Base-by-base conservation (phyloP, 192 early-diverging fungal genomes). In the Backusella sp. region DNA sequence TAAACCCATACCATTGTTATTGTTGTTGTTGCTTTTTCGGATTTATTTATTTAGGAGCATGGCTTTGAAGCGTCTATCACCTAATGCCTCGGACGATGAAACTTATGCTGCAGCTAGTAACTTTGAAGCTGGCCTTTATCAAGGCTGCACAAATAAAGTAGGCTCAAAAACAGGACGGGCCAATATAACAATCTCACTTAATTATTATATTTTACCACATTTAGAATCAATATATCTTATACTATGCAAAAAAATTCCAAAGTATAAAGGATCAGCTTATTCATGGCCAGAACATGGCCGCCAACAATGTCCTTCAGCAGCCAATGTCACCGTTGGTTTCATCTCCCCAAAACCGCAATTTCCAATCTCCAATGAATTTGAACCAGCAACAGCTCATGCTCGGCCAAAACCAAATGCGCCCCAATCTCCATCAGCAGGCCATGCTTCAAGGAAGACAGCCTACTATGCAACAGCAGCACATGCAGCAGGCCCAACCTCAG, bases 151-250 rank as follows among this genome's bases (percentile, higher is more conserved):
- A 23, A 67, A 52, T 65, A 82, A 82, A 74, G 80, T 82, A 76
- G 70, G 79, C 44, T 62, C 4, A 12, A 26, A 28, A 28, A 3
- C 37, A 39, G 7, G 37, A 28, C 1, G 12, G 26, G 11, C 8
- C 9, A 62, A 28, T 14, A 26, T 11, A 32, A 30, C 70, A 71
- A 28, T 12, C 6, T 17, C 19, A 6, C 19, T 49, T 1, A 49
- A n/a, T 7, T 44, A 17, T 1, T 17, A 44, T 71, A 12, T 19
- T n/a, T 3, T 36, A 12, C 3, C 21, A 37, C 8, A 52, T 21
- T 35, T 66, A 82, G 80, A 82, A 78, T 35, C 73, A 82, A 39
- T 82, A 82, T 65, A 62, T 82, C 12, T 65, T 76, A 35, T 26
- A 73, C 17, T 82, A 76, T 68, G 71, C 70, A 12, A 65, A 70